A percentile compares a stretch with the other conserved stretches of the same genome.
These are phyloP conservation scores for Celoporthe dispersa DNA, from an alignment of 2,329 filamentous ascomycete genomes.

Conservation along the genomic window DNA sequence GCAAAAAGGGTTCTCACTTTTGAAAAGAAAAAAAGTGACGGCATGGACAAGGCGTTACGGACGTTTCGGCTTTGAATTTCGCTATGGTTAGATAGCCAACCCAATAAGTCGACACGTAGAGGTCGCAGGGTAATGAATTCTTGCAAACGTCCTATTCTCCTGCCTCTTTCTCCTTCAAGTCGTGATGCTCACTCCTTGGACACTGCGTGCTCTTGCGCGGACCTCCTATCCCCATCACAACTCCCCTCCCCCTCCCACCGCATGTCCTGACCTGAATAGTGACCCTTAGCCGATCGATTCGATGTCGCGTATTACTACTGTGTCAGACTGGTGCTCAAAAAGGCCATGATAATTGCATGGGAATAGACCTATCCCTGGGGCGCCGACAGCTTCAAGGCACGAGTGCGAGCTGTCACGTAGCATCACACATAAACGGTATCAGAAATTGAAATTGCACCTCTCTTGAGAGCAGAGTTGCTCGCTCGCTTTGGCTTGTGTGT, in stretches of 20 bases:
- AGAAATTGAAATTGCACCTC: not conserved
- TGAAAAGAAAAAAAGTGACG: slow-evolving; percentile 28
- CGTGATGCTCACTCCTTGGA: not conserved
- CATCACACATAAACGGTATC: not conserved
- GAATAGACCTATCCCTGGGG: not conserved
- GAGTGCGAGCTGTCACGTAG: not conserved
- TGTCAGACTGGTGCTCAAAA: not conserved
- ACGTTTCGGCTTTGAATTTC: slow-evolving; percentile 31
- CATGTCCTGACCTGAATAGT: not conserved
- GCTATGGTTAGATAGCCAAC: slow-evolving; percentile 30
- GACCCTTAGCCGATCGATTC: not conserved
- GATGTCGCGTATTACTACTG: not conserved
- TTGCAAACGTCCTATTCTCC: slow-evolving; percentile 30
- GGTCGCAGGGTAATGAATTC: slow-evolving; percentile 30
- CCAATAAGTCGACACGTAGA: slow-evolving; percentile 22
- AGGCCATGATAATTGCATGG: not conserved
- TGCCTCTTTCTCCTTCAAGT: not conserved
- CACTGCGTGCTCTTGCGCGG: not conserved
- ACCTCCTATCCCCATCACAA: not conserved
- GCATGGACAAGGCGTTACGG: slow-evolving; percentile 31
- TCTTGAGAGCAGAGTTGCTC: not conserved
- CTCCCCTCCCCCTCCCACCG: too few relatives aligned
- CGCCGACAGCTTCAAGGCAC: not conserved
- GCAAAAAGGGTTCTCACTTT: slow-evolving; percentile 26
- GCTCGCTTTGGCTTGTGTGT: not conserved